phyloP scores from a whole-genome alignment of 1,284 basidiomycete species.

The Heterobasidion irregulare region DNA sequence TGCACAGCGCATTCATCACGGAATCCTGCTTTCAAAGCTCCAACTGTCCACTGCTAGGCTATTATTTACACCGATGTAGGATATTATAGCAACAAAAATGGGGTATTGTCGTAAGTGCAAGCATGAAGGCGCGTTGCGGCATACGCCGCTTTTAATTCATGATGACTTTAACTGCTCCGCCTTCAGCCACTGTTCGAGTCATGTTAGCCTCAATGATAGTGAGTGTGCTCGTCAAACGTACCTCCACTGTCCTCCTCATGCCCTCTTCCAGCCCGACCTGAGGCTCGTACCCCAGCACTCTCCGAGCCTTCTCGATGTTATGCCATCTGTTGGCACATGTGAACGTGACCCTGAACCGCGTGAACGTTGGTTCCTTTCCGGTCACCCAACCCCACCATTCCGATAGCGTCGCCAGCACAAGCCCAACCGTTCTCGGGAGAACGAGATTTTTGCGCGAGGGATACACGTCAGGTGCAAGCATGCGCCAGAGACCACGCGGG shows the following conservation, averaged over 20 bases:
- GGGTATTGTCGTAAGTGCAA: neutral
- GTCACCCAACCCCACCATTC: constrained; percentile 73
- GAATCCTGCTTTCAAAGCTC: neutral
- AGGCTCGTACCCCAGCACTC: constrained; percentile 91
- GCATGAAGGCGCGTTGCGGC: neutral
- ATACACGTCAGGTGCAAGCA: constrained; percentile 31
- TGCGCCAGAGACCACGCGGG: constrained; percentile 75
- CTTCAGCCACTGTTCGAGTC: constrained; percentile 8
- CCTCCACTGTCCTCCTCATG: constrained; percentile 70
- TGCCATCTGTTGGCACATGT: constrained; percentile 76
- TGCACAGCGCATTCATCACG: neutral
- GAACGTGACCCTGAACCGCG: constrained; percentile 79
- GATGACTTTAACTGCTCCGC: constrained; percentile 9
- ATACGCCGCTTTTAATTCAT: neutral
- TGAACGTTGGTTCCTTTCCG: constrained; percentile 85
- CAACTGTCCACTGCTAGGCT: neutral
- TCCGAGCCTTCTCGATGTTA: constrained; percentile 92
- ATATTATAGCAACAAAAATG: neutral
- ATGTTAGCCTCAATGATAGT: neutral
- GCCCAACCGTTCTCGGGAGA: constrained; percentile 60
- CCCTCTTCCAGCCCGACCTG: constrained; percentile 87
- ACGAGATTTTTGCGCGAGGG: constrained; percentile 35
- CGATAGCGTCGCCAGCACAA: constrained; percentile 62
- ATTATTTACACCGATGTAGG: neutral
- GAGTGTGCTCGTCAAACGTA: constrained; percentile 24